These are phyloP conservation scores for Arxiozyma slooffiae DNA, from an alignment of 1,139 yeast genomes.

Conservation along the genomic window DNA sequence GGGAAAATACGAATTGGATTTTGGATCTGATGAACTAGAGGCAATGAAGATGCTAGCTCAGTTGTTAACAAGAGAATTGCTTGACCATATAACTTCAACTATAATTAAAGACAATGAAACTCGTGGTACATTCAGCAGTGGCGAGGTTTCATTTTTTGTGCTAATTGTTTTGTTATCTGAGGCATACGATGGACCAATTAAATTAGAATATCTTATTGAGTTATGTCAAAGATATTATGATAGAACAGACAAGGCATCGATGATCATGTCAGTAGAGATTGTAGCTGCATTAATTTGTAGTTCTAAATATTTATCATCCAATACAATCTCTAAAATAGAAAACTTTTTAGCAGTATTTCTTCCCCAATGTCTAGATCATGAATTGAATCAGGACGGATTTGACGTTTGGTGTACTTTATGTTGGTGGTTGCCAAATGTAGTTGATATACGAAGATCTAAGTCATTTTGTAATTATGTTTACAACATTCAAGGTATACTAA, in stretches of 20 bases:
- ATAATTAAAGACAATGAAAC: slow-evolving; percentile 62
- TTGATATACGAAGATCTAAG: slow-evolving; percentile 51
- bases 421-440: slow-evolving; percentile 61
- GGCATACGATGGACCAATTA: slow-evolving; percentile 30
- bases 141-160: slow-evolving; percentile 46
- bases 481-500: slow-evolving; percentile 38
- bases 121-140: slow-evolving; percentile 49
- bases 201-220: slow-evolving; percentile 37
- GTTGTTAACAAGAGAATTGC: slow-evolving; percentile 48
- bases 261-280: slow-evolving; percentile 53
- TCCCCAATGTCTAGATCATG: slow-evolving; percentile 41
- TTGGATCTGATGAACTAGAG: slow-evolving; percentile 34
- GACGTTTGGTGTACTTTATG: slow-evolving; percentile 69
- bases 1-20: slow-evolving; percentile 28
- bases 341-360: slow-evolving; percentile 39
- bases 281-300: slow-evolving; percentile 49
- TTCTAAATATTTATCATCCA: slow-evolving; percentile 33
- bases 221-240: slow-evolving; percentile 43
- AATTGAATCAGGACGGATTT: slow-evolving; percentile 65
- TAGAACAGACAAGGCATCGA: slow-evolving; percentile 53
- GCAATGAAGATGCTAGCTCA: slow-evolving; percentile 40
- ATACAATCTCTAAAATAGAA: slow-evolving; percentile 37
- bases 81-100: slow-evolving; percentile 42
- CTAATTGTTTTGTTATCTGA: slow-evolving; percentile 39
- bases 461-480: slow-evolving; percentile 40